Base-by-base conservation (phyloP, 805 yeast genomes). In the Saturnispora diversa region DNA sequence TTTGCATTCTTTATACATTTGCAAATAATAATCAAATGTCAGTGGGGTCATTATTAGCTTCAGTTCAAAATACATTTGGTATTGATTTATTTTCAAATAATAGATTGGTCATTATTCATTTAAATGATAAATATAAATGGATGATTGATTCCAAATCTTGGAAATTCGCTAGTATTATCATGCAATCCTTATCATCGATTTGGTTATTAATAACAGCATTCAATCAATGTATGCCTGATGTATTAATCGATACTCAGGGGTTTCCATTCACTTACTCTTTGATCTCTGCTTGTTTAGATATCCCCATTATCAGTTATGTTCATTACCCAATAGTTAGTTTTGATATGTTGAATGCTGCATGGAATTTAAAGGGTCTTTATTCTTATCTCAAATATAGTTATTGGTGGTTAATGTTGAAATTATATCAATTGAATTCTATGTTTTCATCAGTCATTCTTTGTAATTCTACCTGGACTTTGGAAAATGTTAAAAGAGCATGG, bases 191-290 rank as follows among this genome's bases (percentile, higher is more conserved):
- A 9, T 97, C 97, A 1, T 77, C 95, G 1, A 55, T 77, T 4
- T 45, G 79, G 11, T 64, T 92, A 27, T 74, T 84, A 1, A 59
- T 75, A 39, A 88, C 83, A 54, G 94, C 95, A 1, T 59, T 87
- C 44, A 60, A 64, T 43, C 70, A 70, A 49, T 68, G 84, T 30
- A 62, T 76, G 6, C 97, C 97, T 0, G 97, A 92, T 57, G 69
- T 86, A n/a, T 86, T 87, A 75, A 70, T 92, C 26, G 98, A 92
- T 55, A 88, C 98, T 1, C 80, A 86, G 73, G 98, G 98, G 0
- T 77, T 84, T 40, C 97, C 98, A 3, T 92, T 90, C 43, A 65
- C 81, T 19, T 90, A 87, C 58, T 84, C 85, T 2, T 54, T 81
- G 17, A 76, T 84, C 0, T 58, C 70, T 17, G 55, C 65, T 48